Evolutionary conservation across 352 stramenopile species (phyloP), one percentile per base, ranked within the genome.

Genomic region (Thalassiosira exigua): DNA sequence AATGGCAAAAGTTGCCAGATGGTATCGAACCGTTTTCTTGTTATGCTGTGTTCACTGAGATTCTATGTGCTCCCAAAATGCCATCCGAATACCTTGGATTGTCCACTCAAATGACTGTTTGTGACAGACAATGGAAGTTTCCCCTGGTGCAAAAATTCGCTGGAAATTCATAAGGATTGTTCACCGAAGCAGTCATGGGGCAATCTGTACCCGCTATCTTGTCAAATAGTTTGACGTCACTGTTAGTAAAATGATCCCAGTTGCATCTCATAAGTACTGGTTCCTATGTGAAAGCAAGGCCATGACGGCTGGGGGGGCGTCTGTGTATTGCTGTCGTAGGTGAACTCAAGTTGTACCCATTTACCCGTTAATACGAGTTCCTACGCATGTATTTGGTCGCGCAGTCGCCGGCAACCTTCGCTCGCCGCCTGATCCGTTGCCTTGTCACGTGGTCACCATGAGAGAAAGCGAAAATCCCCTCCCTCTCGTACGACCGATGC

Each of bases 171-270:
- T 48, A n/a, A 17, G 39, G 39, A n/a, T 48, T 48, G 39, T 48
- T n/a, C n/a, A n/a, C n/a, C n/a, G 39, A 48, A n/a, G n/a, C 39
- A 17, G 11, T 48, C 11, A 17, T 48, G 39, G 39, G 39, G n/a
- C n/a, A 48, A n/a, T 48, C n/a, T 11, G 39, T 48, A n/a, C 39
- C 39, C n/a, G 11, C 39, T 48, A n/a, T 48, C 39, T 48, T 48
- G 39, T 48, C 39, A n/a, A 17, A n/a, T n/a, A 48, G 11, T 11
- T 48, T 48, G n/a, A n/a, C 39, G n/a, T 17, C 11, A n/a, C 39
- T 48, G 39, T 48, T 48, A 17, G 39, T 17, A 48, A 48, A 48
- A 11, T 48, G 39, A n/a, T 48, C 39, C 39, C 39, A 48, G 39
- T 48, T n/a, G n/a, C 39, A 11, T 11, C 39, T n/a, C 11, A n/a